A percentile compares a stretch with the other conserved stretches of the same genome.
These are phyloP conservation scores for Theileria annulata DNA, from an alignment of 169 alveolate species.

Conservation along the genomic window DNA sequence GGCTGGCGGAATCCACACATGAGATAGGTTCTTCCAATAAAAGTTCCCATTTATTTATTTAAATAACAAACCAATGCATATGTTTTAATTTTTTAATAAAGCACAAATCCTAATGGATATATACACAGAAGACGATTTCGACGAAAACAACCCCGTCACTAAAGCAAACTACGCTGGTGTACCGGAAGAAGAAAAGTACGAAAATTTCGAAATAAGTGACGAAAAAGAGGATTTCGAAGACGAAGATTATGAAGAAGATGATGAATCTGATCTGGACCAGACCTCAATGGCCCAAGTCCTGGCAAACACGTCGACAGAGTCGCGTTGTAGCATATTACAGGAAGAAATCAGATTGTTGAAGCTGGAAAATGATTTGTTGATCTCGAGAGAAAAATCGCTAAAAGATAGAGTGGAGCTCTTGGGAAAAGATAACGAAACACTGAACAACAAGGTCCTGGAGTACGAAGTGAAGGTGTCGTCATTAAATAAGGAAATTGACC, in stretches of 20 bases:
- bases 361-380: constrained; percentile 10
- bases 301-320: constrained; percentile 8
- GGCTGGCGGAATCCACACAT: not conserved
- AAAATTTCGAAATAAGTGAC: not conserved
- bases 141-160: not conserved
- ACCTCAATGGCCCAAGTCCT: not conserved
- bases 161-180: not conserved
- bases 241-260: constrained; percentile 12
- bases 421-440: constrained; percentile 27
- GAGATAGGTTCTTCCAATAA: not conserved
- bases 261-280: constrained; percentile 1
- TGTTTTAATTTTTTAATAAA: too few relatives aligned
- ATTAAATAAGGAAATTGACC: constrained; percentile 37
- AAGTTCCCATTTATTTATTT: not conserved
- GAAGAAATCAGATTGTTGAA: constrained; percentile 25
- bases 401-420: constrained; percentile 14
- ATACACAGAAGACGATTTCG: not conserved
- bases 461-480: constrained; percentile 8
- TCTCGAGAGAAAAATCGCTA: constrained; percentile 33
- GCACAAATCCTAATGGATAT: not conserved
- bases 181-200: constrained; percentile 16
- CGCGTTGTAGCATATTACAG: constrained; percentile 28
- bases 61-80: not conserved
- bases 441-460: constrained; percentile 21
- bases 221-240: not conserved